Conservation (phyloP, 257 asterid genomes). For the Gardenia jasminoides region DNA sequence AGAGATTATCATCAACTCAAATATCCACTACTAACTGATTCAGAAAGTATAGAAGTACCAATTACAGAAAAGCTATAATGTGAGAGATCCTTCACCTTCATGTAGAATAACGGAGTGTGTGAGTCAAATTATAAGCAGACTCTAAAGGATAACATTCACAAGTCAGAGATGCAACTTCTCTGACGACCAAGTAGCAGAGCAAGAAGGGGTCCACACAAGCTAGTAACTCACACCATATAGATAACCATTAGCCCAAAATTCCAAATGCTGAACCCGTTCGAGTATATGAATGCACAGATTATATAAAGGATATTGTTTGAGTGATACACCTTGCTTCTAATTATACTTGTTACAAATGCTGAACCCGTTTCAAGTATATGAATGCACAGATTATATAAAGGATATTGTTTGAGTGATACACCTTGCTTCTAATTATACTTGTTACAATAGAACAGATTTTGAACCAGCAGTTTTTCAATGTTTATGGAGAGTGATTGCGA, state of each 20-base stretch:
- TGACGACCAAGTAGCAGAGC: neutral
- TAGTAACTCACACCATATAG: neutral
- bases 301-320: neutral
- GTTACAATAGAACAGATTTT: neutral
- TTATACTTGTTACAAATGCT: too few species aligned
- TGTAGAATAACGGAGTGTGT: conserved; percentile 13
- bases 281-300: neutral
- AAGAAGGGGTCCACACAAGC: neutral
- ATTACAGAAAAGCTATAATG: neutral
- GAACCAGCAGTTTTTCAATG: neutral
- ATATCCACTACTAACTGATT: neutral
- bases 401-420: neutral
- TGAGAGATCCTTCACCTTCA: too few species aligned
- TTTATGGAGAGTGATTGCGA: neutral
- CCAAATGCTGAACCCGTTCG: neutral
- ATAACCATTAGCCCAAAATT: neutral
- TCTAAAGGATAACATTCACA: neutral
- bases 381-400: neutral
- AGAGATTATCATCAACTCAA: neutral
- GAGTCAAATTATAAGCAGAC: neutral
- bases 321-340: too few species aligned
- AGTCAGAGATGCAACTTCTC: conserved; percentile 1
- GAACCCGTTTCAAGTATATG: neutral
- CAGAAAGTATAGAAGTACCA: neutral
- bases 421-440: neutral